Base-by-base conservation (phyloP, 345 rosid genomes). In the Eucalyptus regnans region DNA sequence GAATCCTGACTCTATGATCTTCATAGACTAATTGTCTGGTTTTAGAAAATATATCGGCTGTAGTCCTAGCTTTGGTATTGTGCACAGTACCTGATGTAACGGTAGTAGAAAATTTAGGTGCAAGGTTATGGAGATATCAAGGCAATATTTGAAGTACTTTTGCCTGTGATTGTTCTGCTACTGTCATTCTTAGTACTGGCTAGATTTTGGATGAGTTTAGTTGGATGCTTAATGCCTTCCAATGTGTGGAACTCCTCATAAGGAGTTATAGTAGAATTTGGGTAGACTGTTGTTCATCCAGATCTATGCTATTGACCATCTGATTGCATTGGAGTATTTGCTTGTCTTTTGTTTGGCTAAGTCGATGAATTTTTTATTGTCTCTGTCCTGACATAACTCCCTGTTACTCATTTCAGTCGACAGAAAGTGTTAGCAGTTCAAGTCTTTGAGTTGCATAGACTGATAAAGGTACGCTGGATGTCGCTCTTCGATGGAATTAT, bases 371-470 rank as follows among this genome's bases (percentile, higher is more conserved):
- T 58, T 88, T 43, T 90, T 17, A 31, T 37, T 50, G 49, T 85
- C 50, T 86, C 62, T 50, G 50, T 68, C 91, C 87, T 92, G 94
- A 92, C 91, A 86, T 44, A 85, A 90, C 62, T 89, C 23, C 90
- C 68, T 92, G 86, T 90, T 90, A 88, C 91, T 95, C 90, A 89
- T 90, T 95, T 91, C 99, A 95, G 99, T 92, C 97, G 96, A 90
- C 99, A 96, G 94, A 94, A 97, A 93, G 93, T 95, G 92, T 97
- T 95, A 94, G 95, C 98, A 3, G 93, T 93, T 86, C 99, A 96
- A 94, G 94, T 96, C 86, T 96, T 96, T 87, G 98, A 97, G 96
- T 94, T 97, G 94, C 99, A 97, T 92, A 94, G 98, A 91, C 93
- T 97, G 91, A 94, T 96, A 64, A 96, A 96, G 99, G 99, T 97